Evolutionary conservation across 2,329 filamentous ascomycete genomes (phyloP).

Genomic region (Setomelanomma holmii): DNA sequence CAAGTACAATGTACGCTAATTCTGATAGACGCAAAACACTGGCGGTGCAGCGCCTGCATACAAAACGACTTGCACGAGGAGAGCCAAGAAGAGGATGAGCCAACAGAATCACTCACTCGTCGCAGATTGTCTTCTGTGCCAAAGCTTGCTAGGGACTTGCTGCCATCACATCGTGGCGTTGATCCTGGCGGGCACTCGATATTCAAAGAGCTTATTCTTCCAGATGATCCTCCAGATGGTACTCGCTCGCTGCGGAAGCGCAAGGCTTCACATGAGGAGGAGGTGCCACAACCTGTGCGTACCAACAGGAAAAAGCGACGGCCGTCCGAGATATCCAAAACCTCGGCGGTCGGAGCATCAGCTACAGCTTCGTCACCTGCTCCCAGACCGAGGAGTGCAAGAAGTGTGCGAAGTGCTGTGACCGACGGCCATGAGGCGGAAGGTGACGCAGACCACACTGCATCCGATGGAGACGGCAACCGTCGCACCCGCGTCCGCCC

Average conservation of each 20-base stretch:
- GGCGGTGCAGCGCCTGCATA: constrained; percentile 68
- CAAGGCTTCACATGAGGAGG: constrained; percentile 75
- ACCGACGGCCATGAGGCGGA: constrained; percentile 42
- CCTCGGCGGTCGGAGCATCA: constrained; percentile 35
- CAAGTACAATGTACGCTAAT: constrained; percentile 24
- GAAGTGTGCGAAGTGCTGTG: constrained; percentile 26
- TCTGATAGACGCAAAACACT: constrained; percentile 61
- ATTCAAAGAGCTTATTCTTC: constrained; percentile 74
- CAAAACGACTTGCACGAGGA: constrained; percentile 50
- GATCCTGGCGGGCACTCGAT: constrained; percentile 72
- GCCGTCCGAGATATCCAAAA: constrained; percentile 44
- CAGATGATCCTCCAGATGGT: constrained; percentile 77
- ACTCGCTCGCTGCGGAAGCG: constrained; percentile 82
- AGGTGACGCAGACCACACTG: constrained; percentile 32
- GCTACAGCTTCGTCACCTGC: constrained; percentile 39
- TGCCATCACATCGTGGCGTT: constrained; percentile 71
- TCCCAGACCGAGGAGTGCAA: constrained; percentile 32
- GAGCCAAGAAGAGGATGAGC: constrained; percentile 46
- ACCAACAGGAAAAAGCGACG: constrained; percentile 53
- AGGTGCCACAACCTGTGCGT: constrained; percentile 58
- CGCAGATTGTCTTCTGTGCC: constrained; percentile 66
- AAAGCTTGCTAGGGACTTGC: constrained; percentile 73
- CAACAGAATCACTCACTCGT: constrained; percentile 50
- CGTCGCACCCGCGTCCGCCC: constrained; percentile 37
- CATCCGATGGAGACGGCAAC: constrained; percentile 39